Evolutionary conservation across 805 yeast genomes (phyloP), one percentile per base, ranked within the genome.

Genomic region (Saccharomyces jurei): DNA sequence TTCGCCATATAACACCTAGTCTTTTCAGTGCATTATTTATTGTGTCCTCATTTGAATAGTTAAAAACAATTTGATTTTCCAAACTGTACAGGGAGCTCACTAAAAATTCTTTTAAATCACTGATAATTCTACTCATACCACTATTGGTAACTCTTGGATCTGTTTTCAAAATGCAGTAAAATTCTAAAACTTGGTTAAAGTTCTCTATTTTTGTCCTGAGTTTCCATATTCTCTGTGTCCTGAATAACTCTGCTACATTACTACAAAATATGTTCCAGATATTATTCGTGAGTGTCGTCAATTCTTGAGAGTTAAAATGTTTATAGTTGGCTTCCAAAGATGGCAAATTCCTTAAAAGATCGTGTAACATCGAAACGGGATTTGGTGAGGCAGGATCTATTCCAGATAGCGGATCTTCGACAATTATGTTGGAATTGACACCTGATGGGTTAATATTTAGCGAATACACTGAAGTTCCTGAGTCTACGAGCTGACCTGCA

Each of bases 1-100:
- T 67, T 6, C 72, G 73, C 87, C 87, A 83, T 2, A 79, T 68
- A 2, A 70, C 54, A 4, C 74, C 63, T 13, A 64, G 69, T 60
- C 60, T 66, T 48, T 55, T 61, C 46, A 56, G 56, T 13, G 65
- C 54, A 50, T 62, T 48, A 56, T 66, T 67, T 32, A 66, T 69
- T 6, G 54, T 57, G 14, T 49, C 56, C 41, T 58, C 65, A 8
- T 62, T 56, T 4, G 54, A 58, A 25, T 59, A 63, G 26, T 59
- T 56, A 51, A 60, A 64, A 46, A 62, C 61, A 17, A 65, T 29
- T 31, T 63, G 64, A 52, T 68, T 65, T 54, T 64, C 69, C 56
- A 63, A 68, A 50, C 59, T 61, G 56, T 47, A 74, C 67, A 81
- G 21, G 6, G 51, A 49, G 10, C 46, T 22, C 17, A 22, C 28